Evolutionary conservation across 345 rosid genomes (phyloP).

Genomic region (Reutealis trisperma): DNA sequence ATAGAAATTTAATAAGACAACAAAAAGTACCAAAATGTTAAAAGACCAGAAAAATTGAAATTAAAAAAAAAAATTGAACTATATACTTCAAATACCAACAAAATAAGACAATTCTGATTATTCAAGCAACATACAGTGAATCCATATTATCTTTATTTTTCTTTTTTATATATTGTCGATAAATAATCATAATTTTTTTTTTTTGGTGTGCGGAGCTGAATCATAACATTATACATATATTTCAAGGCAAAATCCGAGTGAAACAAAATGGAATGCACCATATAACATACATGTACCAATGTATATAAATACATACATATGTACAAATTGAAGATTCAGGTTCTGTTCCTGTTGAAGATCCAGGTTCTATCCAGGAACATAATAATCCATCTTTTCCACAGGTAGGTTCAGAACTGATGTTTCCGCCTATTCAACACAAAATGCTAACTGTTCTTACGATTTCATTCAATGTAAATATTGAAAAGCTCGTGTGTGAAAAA

Average conservation of each 20-base stretch:
- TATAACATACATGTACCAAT: neutral
- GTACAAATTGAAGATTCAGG: neutral
- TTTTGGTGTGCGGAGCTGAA: no score
- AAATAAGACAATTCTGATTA: neutral
- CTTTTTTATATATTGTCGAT: no score
- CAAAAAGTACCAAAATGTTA: no score
- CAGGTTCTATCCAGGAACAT: constrained; percentile 57
- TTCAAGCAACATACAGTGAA: neutral
- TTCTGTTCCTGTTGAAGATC: neutral
- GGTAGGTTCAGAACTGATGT: constrained; percentile 81
- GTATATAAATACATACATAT: neutral
- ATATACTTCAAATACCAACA: neutral
- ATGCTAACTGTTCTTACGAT: neutral
- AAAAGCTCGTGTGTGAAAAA: neutral
- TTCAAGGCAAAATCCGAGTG: neutral
- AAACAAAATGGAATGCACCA: neutral
- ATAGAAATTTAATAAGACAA: no score
- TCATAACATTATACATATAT: neutral
- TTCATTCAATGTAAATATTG: neutral
- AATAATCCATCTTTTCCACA: constrained; percentile 94
- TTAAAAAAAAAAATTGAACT: no score
- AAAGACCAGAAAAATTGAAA: no score
- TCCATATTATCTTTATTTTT: no score
- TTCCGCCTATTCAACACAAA: constrained; percentile 51
- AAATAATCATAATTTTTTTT: no score